These are phyloP conservation scores for Raphanus hybrid DNA, from an alignment of 441 rosid species.

Conservation along the genomic window DNA sequence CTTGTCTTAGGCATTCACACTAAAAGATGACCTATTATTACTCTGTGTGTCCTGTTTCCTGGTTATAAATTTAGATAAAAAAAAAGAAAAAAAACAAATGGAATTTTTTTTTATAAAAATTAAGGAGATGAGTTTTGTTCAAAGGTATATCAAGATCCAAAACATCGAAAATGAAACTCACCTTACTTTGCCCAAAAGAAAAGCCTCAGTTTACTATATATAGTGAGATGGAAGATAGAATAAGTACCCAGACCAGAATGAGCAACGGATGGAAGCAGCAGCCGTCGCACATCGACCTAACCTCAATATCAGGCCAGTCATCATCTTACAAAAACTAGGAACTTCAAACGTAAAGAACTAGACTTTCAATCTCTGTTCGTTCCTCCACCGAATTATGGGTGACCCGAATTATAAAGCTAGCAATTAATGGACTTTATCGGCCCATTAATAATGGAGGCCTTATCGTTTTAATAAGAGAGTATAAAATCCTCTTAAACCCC, in stretches of 20 bases:
- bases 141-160: background rate
- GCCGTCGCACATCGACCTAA: no score
- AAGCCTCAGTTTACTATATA: background rate
- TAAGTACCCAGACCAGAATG: conserved; percentile 31
- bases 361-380: no score
- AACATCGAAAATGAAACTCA: background rate
- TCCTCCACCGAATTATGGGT: no score
- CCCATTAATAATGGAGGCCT: conserved; percentile 4
- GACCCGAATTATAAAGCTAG: no score
- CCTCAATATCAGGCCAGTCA: no score
- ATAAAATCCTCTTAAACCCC: conserved; percentile 33
- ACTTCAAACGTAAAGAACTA: no score
- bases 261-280: no score
- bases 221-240: background rate
- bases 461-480: no score
- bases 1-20: conserved; percentile 25
- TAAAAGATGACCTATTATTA: conserved; percentile 19
- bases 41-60: background rate
- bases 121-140: no score
- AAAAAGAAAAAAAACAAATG: background rate
- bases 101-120: no score
- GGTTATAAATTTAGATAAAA: conserved; percentile 13
- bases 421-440: background rate
- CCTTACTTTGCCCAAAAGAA: no score
- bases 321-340: no score